Evolutionary conservation across 805 yeast genomes (phyloP).

Genomic region (Nakazawaea wickerhamii): DNA sequence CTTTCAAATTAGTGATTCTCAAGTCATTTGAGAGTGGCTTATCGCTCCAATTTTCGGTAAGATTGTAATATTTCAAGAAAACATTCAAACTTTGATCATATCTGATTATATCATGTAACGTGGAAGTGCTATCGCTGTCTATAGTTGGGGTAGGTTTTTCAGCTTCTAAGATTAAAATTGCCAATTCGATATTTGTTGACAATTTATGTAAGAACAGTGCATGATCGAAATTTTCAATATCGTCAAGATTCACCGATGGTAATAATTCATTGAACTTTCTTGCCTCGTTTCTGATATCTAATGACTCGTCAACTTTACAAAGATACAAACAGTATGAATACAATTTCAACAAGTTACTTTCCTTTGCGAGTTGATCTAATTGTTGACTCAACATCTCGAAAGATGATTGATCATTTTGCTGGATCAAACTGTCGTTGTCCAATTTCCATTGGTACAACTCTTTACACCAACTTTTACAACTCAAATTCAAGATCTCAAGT

Average conservation of each 20-base stretch:
- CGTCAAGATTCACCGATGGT: slow-evolving; percentile 21
- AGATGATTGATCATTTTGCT: slow-evolving; percentile 13
- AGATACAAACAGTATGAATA: slow-evolving; percentile 58
- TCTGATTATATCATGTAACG: slow-evolving; percentile 10
- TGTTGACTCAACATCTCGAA: slow-evolving; percentile 8
- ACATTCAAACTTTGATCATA: slow-evolving; percentile 15
- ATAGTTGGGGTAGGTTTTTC: slow-evolving; percentile 48
- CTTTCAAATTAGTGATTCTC: neutral
- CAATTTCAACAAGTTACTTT: slow-evolving; percentile 33
- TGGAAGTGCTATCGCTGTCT: neutral
- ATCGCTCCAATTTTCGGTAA: slow-evolving; percentile 3
- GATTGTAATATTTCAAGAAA: slow-evolving; percentile 7
- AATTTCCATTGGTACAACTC: slow-evolving; percentile 39
- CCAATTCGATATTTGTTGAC: slow-evolving; percentile 44
- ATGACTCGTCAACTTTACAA: slow-evolving; percentile 66
- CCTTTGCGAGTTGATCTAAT: slow-evolving; percentile 14
- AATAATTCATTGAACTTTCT: slow-evolving; percentile 64
- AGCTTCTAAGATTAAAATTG: slow-evolving; percentile 66
- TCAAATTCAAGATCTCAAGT: slow-evolving; percentile 62
- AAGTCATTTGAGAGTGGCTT: slow-evolving; percentile 6
- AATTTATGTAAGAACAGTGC: slow-evolving; percentile 17
- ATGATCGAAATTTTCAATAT: slow-evolving; percentile 16
- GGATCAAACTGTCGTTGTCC: slow-evolving; percentile 13
- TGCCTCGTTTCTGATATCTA: slow-evolving; percentile 82
- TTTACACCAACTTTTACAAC: slow-evolving; percentile 65